Evolutionary conservation across 495 filamentous ascomycete genomes (phyloP).

Genomic region (Parmelia sp.): DNA sequence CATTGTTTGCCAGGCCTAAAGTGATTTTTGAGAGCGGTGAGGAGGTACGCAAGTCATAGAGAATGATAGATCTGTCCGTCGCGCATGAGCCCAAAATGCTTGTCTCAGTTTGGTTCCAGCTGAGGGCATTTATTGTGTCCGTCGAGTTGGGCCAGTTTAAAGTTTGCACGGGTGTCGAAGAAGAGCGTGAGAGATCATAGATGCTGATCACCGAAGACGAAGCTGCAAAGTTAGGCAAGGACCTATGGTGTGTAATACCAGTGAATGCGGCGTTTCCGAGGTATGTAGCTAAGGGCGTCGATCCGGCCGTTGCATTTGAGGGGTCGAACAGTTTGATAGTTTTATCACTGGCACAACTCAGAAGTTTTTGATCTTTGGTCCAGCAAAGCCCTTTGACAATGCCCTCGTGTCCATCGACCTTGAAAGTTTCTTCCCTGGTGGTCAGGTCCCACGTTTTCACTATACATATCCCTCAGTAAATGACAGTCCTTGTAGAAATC

Average conservation of each 20-base stretch:
- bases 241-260: constrained; percentile 74
- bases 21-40: constrained; percentile 73
- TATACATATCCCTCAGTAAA: not conserved
- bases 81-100: constrained; percentile 78
- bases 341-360: constrained; percentile 85
- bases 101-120: constrained; percentile 92
- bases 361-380: constrained; percentile 72
- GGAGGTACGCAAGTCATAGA: constrained; percentile 85
- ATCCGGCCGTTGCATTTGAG: constrained; percentile 59
- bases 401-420: constrained; percentile 73
- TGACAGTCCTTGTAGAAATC: not conserved
- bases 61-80: constrained; percentile 75
- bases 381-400: constrained; percentile 90
- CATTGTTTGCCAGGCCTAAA: constrained; percentile 75
- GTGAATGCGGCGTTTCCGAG: constrained; percentile 78
- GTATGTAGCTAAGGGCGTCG: constrained; percentile 69
- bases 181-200: constrained; percentile 74
- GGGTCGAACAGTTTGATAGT: constrained; percentile 89
- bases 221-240: constrained; percentile 65
- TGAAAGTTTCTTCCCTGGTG: constrained; percentile 71
- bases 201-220: constrained; percentile 76
- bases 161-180: constrained; percentile 65
- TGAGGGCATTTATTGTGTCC: constrained; percentile 85
- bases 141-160: constrained; percentile 79
- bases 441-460: constrained; percentile 88